A percentile compares a stretch with the other conserved stretches of the same genome.
Evolutionary conservation across 208 protist genomes (phyloP).

Genomic region (Tritrichomonas foetus): DNA sequence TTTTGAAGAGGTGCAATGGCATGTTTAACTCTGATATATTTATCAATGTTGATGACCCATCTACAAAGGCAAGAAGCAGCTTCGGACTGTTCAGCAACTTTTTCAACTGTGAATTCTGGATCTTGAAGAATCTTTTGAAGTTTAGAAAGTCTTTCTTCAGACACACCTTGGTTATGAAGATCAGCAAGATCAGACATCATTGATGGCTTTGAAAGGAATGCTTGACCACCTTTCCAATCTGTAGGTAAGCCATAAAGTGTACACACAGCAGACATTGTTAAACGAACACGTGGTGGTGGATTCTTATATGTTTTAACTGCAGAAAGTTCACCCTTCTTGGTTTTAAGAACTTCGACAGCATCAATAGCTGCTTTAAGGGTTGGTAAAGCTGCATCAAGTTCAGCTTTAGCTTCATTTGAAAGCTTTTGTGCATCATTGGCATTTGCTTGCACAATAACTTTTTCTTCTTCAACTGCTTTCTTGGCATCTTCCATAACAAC

Average conservation of each 20-base stretch:
- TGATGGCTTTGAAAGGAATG: constrained; percentile 80
- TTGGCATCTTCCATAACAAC: constrained; percentile 64
- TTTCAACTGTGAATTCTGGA: neutral
- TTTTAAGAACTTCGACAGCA: constrained; percentile 77
- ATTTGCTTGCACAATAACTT: constrained; percentile 59
- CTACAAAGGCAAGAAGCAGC: constrained; percentile 19
- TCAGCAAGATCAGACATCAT: neutral
- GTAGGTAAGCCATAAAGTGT: constrained; percentile 75
- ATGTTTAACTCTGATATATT: neutral
- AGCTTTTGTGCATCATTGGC: constrained; percentile 74
- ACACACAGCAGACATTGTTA: constrained; percentile 85
- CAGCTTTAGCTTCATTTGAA: constrained; percentile 73
- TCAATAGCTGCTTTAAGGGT: constrained; percentile 75
- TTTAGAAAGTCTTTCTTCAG: neutral
- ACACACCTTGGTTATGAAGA: neutral
- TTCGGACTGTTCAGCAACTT: neutral
- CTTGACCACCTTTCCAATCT: constrained; percentile 66
- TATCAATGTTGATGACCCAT: neutral
- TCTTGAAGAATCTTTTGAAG: neutral
- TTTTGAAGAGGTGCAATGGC: neutral
- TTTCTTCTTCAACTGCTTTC: constrained; percentile 69
- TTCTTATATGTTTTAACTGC: constrained; percentile 84
- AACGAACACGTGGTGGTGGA: constrained; percentile 81
- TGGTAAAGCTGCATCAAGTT: constrained; percentile 83
- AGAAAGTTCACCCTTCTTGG: constrained; percentile 74